A percentile compares a stretch with the other conserved stretches of the same genome.
Evolutionary conservation across 2,329 filamentous ascomycete genomes (phyloP).

Genomic region (Dichotomopilus funicola): DNA sequence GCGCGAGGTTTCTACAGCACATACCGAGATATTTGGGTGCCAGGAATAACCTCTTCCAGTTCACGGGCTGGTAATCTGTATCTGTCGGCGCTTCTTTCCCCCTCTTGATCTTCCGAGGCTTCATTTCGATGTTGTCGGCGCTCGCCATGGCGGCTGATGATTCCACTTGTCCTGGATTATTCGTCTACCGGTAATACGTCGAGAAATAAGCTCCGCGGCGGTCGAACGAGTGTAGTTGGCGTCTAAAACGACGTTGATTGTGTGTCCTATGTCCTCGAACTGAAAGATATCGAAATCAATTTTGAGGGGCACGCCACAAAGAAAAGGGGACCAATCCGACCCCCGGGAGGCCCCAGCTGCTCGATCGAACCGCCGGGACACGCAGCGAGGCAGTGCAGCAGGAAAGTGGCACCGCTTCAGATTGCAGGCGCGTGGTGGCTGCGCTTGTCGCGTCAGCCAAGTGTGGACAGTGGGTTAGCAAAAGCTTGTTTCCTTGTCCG

Average conservation of each 20-base stretch:
- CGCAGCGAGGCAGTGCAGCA: neutral
- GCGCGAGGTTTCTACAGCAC: conserved; percentile 6
- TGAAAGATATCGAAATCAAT: neutral
- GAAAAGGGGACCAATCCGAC: neutral
- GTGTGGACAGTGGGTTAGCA: conserved; percentile 3
- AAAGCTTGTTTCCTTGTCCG: conserved; percentile 5
- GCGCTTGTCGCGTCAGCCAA: neutral
- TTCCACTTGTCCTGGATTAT: neutral
- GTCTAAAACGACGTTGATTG: too few relatives aligned
- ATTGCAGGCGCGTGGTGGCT: neutral
- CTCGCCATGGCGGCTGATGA: neutral
- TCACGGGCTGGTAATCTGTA: conserved; percentile 30
- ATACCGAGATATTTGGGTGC: conserved; percentile 30
- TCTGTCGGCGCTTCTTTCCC: conserved; percentile 9
- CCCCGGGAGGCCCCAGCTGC: neutral
- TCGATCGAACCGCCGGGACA: too few relatives aligned
- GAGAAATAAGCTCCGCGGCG: too few relatives aligned
- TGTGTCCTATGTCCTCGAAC: too few relatives aligned
- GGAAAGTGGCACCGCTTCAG: neutral
- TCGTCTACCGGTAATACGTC: neutral
- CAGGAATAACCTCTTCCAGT: conserved; percentile 32
- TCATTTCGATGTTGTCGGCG: conserved; percentile 1
- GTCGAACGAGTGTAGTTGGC: too few relatives aligned
- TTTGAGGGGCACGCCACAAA: neutral
- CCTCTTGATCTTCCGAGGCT: neutral